Evolutionary conservation across 257 asterid genomes (phyloP).

Genomic region (Osmanthus fragrans): DNA sequence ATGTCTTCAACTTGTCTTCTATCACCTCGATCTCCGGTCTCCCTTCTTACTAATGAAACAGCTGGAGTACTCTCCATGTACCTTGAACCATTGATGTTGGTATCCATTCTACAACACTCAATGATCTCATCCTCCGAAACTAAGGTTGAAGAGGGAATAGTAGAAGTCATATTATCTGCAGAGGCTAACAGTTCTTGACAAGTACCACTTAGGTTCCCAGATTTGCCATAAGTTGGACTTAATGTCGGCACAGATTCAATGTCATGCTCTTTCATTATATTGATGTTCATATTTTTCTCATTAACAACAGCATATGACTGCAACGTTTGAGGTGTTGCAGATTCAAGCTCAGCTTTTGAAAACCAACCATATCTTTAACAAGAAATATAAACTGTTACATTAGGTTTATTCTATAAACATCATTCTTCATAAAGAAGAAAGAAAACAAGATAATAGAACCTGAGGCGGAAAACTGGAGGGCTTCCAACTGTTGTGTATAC

Average conservation of each 20-base stretch:
- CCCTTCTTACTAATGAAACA: slow-evolving; percentile 32
- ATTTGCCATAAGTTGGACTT: slow-evolving; percentile 16
- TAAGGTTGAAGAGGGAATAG: slow-evolving; percentile 34
- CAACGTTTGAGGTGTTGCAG: slow-evolving; percentile 43
- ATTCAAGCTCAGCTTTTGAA: slow-evolving; percentile 55
- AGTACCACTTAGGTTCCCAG: slow-evolving; percentile 29
- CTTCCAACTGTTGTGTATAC: slow-evolving; percentile 69
- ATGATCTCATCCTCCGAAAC: slow-evolving; percentile 25
- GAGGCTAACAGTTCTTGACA: slow-evolving; percentile 31
- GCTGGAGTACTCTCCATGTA: slow-evolving; percentile 32
- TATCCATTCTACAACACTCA: slow-evolving; percentile 34
- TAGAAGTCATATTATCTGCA: slow-evolving; percentile 27
- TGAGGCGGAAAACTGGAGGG: slow-evolving; percentile 88
- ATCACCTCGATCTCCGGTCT: slow-evolving; percentile 32
- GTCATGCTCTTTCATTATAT: slow-evolving; percentile 33
- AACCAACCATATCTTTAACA: slow-evolving; percentile 90
- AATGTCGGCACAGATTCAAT: slow-evolving; percentile 24
- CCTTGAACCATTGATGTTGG: slow-evolving; percentile 29
- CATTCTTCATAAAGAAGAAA: slow-evolving; percentile 4
- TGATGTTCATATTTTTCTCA: slow-evolving; percentile 33
- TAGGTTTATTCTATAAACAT: slow-evolving; percentile 22
- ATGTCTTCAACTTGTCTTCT: slow-evolving; percentile 44
- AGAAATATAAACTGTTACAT: slow-evolving; percentile 23
- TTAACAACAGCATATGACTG: slow-evolving; percentile 30
- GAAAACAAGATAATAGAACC: slow-evolving; percentile 40